Conservation (phyloP, 2,329 filamentous ascomycete species). For the Bipolaris oryzae region DNA sequence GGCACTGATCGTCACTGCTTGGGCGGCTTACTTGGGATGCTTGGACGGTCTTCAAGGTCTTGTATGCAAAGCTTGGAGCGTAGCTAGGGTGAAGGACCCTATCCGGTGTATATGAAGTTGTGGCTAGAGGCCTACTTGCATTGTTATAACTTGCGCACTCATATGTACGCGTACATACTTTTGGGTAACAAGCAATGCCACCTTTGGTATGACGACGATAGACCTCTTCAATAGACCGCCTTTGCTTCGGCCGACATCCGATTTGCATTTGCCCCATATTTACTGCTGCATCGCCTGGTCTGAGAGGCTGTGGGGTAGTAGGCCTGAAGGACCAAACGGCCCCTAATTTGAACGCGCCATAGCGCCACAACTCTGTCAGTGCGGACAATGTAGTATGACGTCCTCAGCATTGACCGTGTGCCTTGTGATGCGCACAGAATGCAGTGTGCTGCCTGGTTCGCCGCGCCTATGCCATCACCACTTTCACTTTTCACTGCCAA, state of each 20-base stretch:
- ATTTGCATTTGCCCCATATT: conserved; percentile 21
- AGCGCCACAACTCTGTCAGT: conserved; percentile 15
- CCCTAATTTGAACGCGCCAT: conserved; percentile 11
- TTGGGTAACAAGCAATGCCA: not conserved
- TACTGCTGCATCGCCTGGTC: conserved; percentile 14
- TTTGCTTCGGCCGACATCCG: conserved; percentile 10
- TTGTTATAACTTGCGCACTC: not conserved
- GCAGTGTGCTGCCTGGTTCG: conserved; percentile 1
- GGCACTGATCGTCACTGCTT: conserved; percentile 18
- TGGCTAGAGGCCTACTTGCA: not conserved
- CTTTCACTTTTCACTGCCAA: not conserved
- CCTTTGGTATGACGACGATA: not conserved
- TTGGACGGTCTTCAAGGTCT: conserved; percentile 5
- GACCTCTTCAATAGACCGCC: conserved; percentile 1
- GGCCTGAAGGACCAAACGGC: conserved; percentile 10
- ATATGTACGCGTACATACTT: not conserved
- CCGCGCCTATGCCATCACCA: conserved; percentile 2
- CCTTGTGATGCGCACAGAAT: conserved; percentile 16
- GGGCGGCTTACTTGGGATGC: conserved; percentile 13
- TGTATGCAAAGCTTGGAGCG: conserved; percentile 9
- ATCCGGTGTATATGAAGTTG: not conserved
- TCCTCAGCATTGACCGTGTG: conserved; percentile 9
- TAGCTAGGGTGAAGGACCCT: not conserved
- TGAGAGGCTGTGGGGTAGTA: conserved; percentile 13
- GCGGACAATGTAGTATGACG: conserved; percentile 22